Evolutionary conservation across 352 stramenopile species (phyloP).

Genomic region (Pythium guiyangense): DNA sequence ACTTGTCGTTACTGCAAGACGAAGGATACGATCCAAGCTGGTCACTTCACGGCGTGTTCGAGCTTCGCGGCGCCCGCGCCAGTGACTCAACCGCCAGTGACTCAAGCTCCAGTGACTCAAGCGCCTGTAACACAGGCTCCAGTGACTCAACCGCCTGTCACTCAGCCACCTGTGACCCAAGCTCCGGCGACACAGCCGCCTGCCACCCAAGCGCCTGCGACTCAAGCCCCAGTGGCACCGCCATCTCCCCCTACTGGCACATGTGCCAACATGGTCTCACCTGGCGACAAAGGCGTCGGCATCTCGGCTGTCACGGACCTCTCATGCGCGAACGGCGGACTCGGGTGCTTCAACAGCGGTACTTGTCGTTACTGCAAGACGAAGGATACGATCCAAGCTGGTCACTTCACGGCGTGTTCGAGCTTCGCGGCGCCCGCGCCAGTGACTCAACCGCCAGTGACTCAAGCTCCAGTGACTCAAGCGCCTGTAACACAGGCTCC

Average conservation of each 20-base stretch:
- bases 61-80: neutral
- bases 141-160: no score
- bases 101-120: no score
- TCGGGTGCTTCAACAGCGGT: constrained; percentile 11
- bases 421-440: neutral
- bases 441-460: no score
- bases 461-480: no score
- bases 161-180: neutral
- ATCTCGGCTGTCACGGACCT: constrained; percentile 8
- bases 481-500: neutral
- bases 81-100: neutral
- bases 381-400: constrained; percentile 9
- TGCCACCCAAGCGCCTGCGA: neutral
- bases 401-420: constrained; percentile 4
- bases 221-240: neutral
- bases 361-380: constrained; percentile 8
- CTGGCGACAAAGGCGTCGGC: constrained; percentile 1
- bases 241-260: neutral
- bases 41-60: constrained; percentile 6
- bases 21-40: constrained; percentile 8
- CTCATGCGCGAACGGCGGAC: constrained; percentile 8
- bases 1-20: constrained; percentile 8
- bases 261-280: neutral
- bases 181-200: no score
- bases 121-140: no score